Conservation (phyloP, 768 basidiomycete genomes). For the Asterophora parasitica region DNA sequence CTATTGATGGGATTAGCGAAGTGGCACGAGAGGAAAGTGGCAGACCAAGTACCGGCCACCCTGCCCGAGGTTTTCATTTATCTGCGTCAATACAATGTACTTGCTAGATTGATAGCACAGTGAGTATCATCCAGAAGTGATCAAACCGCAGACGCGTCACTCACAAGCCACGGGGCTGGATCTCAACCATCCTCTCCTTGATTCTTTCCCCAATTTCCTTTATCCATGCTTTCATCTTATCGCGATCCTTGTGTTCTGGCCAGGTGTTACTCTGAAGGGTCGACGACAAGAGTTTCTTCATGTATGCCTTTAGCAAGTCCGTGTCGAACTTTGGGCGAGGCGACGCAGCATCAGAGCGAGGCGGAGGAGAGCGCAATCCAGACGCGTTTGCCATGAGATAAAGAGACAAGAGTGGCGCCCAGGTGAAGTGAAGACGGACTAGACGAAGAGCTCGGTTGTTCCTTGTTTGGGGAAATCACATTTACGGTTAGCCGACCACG, state of each 20-base stretch:
- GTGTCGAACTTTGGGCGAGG: slow-evolving; percentile 63
- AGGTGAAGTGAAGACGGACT: slow-evolving; percentile 1
- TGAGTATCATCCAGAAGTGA: slow-evolving; percentile 7
- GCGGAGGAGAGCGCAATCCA: slow-evolving; percentile 57
- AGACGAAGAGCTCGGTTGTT: slow-evolving; percentile 7
- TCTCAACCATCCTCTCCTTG: slow-evolving; percentile 82
- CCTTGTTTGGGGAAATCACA: slow-evolving; percentile 12
- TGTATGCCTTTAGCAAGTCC: slow-evolving; percentile 70
- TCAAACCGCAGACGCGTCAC: slow-evolving; percentile 25
- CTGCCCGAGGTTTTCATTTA: slow-evolving; percentile 80
- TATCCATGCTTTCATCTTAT: slow-evolving; percentile 70
- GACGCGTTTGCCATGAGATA: slow-evolving; percentile 19
- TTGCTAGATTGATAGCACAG: slow-evolving; percentile 45
- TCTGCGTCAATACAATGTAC: slow-evolving; percentile 82
- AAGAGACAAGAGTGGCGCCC: neutral
- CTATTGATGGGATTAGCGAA: slow-evolving; percentile 31
- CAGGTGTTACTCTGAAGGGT: slow-evolving; percentile 62
- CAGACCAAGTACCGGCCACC: slow-evolving; percentile 64
- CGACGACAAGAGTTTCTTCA: slow-evolving; percentile 73
- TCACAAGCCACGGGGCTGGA: slow-evolving; percentile 79
- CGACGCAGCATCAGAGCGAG: slow-evolving; percentile 58
- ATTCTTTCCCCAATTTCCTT: slow-evolving; percentile 82
- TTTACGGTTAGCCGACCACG: slow-evolving; percentile 16
- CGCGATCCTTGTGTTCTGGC: slow-evolving; percentile 65
- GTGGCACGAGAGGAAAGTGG: slow-evolving; percentile 5